Evolutionary conservation across 208 protist species (phyloP), one percentile per base, ranked within the genome.

Genomic region (Trypanosoma mega): DNA sequence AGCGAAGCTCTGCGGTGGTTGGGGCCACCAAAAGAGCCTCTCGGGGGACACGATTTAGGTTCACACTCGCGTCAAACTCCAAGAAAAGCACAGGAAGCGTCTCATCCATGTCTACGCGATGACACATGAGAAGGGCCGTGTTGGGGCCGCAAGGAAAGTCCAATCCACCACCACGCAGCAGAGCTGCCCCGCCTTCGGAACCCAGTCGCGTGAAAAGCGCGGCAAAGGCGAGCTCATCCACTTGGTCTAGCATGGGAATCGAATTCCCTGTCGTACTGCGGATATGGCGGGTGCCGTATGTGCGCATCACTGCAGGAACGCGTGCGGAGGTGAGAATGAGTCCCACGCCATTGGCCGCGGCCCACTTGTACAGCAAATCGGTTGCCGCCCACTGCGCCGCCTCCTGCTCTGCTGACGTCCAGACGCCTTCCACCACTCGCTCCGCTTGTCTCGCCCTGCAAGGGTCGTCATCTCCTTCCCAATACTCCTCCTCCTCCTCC

Each of bases 241-340:
- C 39, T 24, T 70, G 36, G 41, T 70, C 64, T 18, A 70, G 48
- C 64, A 70, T 63, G 56, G 52, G 44, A 27, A 63, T 47, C 4
- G 46, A 31, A n/a, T 11, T 24, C 0, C 29, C 34, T 16, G 30
- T 21, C 5, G 36, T n/a, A n/a, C n/a, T n/a, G 14, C 0, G n/a
- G 24, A 24, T 54, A 29, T 70, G 62, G 1, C 64, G 41, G n/a
- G 4, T n/a, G n/a, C 78, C 74, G 49, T 82, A 84, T 1, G 36
- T 33, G 48, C 76, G 74, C 16, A 87, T 58, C 2, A 81, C 52
- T 3, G 61, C 45, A 3, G 84, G 84, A 20, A 63, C 64, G 44
- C 71, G 61, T 57, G 85, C 82, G 12, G 84, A 74, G 1, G 84
- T 86, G 21, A 85, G 8, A 23, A 91, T 64, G 0, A 78, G 67